These are phyloP conservation scores for Datisca glomerata DNA, from an alignment of 306 rosid genomes.

Conservation along the genomic window DNA sequence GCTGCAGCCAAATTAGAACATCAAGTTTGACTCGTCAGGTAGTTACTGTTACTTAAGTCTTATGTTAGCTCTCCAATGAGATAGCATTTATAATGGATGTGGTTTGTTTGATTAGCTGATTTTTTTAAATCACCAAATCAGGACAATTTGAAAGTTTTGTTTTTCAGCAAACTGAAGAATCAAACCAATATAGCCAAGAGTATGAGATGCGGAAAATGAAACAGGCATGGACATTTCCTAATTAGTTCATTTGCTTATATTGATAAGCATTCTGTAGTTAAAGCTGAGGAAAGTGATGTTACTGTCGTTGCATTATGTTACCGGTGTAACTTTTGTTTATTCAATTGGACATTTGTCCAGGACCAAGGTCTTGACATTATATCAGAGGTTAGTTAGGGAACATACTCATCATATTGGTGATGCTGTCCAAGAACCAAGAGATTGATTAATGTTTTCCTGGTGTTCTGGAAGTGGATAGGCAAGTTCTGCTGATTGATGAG, in stretches of 20 bases:
- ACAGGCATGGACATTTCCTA: conserved; percentile 46
- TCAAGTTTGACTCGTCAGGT: conserved; percentile 65
- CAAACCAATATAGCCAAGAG: conserved; percentile 62
- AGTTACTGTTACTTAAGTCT: conserved; percentile 1
- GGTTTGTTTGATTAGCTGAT: conserved; percentile 2
- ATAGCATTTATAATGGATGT: background rate
- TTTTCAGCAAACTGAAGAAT: conserved; percentile 59
- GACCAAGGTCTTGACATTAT: conserved; percentile 84
- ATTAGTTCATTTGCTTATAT: conserved; percentile 13
- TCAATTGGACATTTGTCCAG: conserved; percentile 24
- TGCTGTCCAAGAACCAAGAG: background rate
- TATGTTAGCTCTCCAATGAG: background rate
- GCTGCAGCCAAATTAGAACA: conserved; percentile 29
- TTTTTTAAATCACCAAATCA: conserved; percentile 16
- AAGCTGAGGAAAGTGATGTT: too few species aligned
- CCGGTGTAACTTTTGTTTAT: too few species aligned
- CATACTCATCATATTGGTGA: conserved; percentile 4
- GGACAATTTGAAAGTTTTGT: conserved; percentile 29
- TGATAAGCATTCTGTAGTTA: too few species aligned
- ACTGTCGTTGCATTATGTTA: conserved; percentile 2
- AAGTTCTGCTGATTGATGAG: conserved; percentile 84
- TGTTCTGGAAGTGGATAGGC: conserved; percentile 77
- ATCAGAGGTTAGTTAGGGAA: conserved; percentile 58
- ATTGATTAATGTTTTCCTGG: conserved; percentile 13
- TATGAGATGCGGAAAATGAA: conserved; percentile 75